Base-by-base conservation (phyloP, 768 basidiomycete genomes). In the Rhizopogon sp. region DNA sequence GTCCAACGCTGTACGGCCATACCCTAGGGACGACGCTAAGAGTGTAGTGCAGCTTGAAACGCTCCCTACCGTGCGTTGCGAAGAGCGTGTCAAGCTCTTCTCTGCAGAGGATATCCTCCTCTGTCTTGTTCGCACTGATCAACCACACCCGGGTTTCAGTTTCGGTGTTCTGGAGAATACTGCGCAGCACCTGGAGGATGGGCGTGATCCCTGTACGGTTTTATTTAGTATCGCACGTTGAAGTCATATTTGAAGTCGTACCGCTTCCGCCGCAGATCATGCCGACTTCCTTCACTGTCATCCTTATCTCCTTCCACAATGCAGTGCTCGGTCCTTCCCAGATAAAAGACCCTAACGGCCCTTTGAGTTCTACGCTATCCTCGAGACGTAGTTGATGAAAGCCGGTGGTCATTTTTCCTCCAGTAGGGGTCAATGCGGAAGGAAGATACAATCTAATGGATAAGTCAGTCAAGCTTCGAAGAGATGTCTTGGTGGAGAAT, bases 251-350 rank as follows among this genome's bases (percentile, higher is more conserved):
- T 11, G 43, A 22, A 22, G 20, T 60, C 73, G 37, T 49, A 74
- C 82, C 82, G 39, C 76, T 82, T 16, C 84, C 84, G 8, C 73
- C 84, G 53, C 79, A 84, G 39, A 84, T 70, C 73, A 85, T 70
- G 1, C 79, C 81, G 13, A 85, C 59, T 17, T 79, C 68, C 22
- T 63, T 63, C 16, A 79, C 65, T 11, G 61, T 62, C 17, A 64
- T 63, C 50, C 70, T 60, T 1, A 65, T 54, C 0, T 76, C 76
- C 42, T 71, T 67, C 68, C 76, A 70, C 25, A 56, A 58, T 11
- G 73, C 74, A 8, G 64, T 52, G 0, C 78, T 76, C 10, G 65
- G 49, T 1, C 81, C 80, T 3, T 71, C 60, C 78, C 80, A 85
- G 20, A 73, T 62, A 61, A 85, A 85, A 6, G 76, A 74, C 0